Percentiles rank a stretch among this genome's conserved stretches.
Evolutionary conservation across 2,329 filamentous ascomycete species (phyloP).

Genomic region (Trichoderma atrobrunneum): DNA sequence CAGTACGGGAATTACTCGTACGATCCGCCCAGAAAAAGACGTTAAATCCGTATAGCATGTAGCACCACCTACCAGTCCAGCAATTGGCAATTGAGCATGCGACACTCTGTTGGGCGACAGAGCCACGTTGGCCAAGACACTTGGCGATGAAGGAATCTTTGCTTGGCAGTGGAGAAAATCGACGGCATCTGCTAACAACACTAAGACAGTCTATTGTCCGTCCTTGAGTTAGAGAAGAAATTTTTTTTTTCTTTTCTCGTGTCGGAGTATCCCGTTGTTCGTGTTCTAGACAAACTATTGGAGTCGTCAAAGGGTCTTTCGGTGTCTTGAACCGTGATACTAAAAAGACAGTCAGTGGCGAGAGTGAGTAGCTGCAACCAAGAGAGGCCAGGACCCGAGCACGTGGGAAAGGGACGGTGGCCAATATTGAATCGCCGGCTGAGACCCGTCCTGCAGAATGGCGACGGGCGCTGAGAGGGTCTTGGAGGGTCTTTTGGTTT

Average conservation of each 20-base stretch:
- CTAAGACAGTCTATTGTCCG: not conserved
- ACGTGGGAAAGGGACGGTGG: not conserved
- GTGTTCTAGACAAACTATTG: not conserved
- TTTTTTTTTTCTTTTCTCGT: not conserved
- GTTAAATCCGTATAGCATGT: not conserved
- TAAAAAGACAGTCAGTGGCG: not conserved
- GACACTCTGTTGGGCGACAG: not conserved
- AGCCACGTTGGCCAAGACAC: not conserved
- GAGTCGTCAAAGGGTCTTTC: not conserved
- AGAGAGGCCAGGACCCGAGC: not conserved
- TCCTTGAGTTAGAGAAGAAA: not conserved
- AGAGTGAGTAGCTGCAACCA: not conserved
- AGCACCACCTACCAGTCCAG: not conserved
- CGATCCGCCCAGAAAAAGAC: not conserved
- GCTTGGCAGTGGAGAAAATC: not conserved
- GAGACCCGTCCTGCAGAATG: not conserved
- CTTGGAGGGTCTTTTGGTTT: not conserved
- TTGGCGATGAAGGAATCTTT: not conserved
- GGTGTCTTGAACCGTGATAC: not conserved
- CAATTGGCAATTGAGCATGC: not conserved
- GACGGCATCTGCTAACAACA: not conserved
- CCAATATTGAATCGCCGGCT: not conserved
- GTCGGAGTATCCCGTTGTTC: not conserved
- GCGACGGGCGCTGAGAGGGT: not conserved
- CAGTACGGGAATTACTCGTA: not conserved